phyloP scores from a whole-genome alignment of 148 eudicot genomes.

The Simmondsia chinensis region DNA sequence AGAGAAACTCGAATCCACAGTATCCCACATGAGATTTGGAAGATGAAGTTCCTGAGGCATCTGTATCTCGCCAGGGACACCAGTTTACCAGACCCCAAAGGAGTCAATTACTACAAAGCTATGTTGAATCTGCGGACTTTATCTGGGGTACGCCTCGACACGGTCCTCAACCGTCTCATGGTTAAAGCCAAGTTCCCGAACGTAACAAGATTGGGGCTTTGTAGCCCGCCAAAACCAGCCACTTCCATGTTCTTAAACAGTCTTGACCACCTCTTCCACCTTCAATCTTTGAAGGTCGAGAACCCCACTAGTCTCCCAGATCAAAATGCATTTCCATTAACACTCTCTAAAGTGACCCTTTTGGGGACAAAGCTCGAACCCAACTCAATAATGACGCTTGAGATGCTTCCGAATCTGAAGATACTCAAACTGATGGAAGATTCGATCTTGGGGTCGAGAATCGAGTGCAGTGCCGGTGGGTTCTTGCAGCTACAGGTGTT shows the following conservation, averaged over 20 bases:
- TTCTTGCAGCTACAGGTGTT: slow-evolving; percentile 13
- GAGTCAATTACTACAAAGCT: slow-evolving; percentile 6
- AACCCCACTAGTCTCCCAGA: slow-evolving; percentile 12
- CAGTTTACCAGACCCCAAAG: slow-evolving; percentile 9
- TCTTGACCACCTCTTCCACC: slow-evolving; percentile 23
- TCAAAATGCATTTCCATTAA: slow-evolving; percentile 22
- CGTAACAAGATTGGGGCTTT: slow-evolving; percentile 10
- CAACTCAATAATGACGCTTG: slow-evolving; percentile 12
- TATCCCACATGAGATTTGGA: slow-evolving; percentile 20
- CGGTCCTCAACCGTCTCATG: slow-evolving; percentile 19
- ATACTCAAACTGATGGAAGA: slow-evolving; percentile 13
- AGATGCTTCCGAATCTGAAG: slow-evolving; percentile 20
- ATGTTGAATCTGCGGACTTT: slow-evolving; percentile 17
- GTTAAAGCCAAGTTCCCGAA: slow-evolving; percentile 29
- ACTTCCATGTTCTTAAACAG: slow-evolving; percentile 11
- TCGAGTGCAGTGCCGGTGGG: slow-evolving; percentile 13
- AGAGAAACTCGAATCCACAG: slow-evolving; percentile 11
- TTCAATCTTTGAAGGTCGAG: slow-evolving; percentile 20
- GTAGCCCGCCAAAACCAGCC: background rate
- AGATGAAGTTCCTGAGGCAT: slow-evolving; percentile 18
- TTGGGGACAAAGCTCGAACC: slow-evolving; percentile 2
- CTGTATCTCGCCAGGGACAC: slow-evolving; percentile 9
- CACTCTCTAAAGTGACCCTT: slow-evolving; percentile 19
- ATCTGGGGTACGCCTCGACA: slow-evolving; percentile 19
- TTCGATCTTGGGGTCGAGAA: slow-evolving; percentile 3